A percentile compares a stretch with the other conserved stretches of the same genome.
Evolutionary conservation across 2,329 filamentous ascomycete genomes (phyloP).

Genomic region (Claviceps sorghi): DNA sequence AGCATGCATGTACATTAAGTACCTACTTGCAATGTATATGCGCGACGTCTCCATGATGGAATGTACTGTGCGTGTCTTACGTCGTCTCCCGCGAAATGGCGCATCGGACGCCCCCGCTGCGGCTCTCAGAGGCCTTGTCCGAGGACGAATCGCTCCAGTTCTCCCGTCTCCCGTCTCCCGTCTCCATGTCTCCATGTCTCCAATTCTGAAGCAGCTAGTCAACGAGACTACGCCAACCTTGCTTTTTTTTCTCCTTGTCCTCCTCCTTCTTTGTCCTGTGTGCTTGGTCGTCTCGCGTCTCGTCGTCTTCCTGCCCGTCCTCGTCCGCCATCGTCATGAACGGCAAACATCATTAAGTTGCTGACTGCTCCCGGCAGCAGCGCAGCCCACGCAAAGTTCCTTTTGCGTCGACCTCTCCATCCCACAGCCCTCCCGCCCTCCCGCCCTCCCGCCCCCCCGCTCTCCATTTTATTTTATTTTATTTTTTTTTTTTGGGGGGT

Average conservation of each 20-base stretch:
- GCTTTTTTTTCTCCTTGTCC: neutral
- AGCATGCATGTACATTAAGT: too few relatives aligned
- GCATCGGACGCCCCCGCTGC: slow-evolving; percentile 3
- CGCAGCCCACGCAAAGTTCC: neutral
- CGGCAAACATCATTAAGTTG: neutral
- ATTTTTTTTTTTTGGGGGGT: neutral
- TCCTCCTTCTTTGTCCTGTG: neutral
- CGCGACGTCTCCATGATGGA: neutral
- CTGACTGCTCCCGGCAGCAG: neutral
- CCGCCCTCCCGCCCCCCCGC: neutral
- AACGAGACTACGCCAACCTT: neutral
- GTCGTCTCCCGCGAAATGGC: slow-evolving; percentile 2
- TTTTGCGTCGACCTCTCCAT: neutral
- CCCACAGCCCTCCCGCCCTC: neutral
- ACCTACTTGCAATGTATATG: neutral
- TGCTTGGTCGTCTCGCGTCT: too few relatives aligned
- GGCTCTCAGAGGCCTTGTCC: neutral
- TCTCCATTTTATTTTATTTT: too few relatives aligned
- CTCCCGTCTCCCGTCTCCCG: neutral
- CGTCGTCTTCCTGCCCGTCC: neutral
- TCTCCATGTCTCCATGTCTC: neutral
- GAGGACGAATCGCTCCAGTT: neutral
- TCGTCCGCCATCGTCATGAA: neutral
- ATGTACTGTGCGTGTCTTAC: neutral
- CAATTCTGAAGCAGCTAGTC: neutral